Percentiles rank a stretch among this genome's conserved stretches.
Evolutionary conservation across 176 grass and related monocot species (phyloP).

Genomic region (Poa annua): DNA sequence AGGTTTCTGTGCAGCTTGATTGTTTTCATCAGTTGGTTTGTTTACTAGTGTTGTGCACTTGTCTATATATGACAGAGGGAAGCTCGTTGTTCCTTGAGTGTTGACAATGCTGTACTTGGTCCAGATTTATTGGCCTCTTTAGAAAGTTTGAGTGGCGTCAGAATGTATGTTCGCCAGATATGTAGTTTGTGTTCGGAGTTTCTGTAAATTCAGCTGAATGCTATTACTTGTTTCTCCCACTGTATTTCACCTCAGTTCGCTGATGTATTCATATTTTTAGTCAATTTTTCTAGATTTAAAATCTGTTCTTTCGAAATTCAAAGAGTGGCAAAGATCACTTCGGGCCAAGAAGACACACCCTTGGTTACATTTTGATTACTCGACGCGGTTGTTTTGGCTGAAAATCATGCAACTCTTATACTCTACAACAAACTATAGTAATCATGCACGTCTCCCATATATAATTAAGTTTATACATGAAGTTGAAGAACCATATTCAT

Average conservation of each 20-base stretch:
- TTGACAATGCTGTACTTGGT: not conserved
- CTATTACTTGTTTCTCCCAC: not conserved
- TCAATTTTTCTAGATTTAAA: not conserved
- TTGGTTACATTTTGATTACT: too few species aligned
- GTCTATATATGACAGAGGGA: not conserved
- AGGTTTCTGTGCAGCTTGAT: conserved; percentile 1
- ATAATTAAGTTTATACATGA: too few species aligned
- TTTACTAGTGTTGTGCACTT: not conserved
- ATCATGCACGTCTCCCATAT: too few species aligned
- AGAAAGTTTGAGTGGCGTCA: not conserved
- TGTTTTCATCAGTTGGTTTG: not conserved
- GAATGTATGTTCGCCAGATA: not conserved
- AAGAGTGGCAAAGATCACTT: too few species aligned
- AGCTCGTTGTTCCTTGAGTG: not conserved
- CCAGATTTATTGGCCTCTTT: not conserved
- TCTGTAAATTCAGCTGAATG: not conserved
- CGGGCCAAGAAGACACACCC: too few species aligned
- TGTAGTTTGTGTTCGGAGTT: not conserved
- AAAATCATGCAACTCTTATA: too few species aligned
- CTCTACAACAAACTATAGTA: too few species aligned
- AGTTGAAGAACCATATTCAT: too few species aligned
- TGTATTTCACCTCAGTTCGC: not conserved
- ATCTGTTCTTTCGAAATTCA: too few species aligned
- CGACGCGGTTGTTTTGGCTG: too few species aligned
- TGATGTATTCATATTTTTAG: not conserved